Evolutionary conservation across 306 rosid genomes (phyloP).

Genomic region (Betula pendula): DNA sequence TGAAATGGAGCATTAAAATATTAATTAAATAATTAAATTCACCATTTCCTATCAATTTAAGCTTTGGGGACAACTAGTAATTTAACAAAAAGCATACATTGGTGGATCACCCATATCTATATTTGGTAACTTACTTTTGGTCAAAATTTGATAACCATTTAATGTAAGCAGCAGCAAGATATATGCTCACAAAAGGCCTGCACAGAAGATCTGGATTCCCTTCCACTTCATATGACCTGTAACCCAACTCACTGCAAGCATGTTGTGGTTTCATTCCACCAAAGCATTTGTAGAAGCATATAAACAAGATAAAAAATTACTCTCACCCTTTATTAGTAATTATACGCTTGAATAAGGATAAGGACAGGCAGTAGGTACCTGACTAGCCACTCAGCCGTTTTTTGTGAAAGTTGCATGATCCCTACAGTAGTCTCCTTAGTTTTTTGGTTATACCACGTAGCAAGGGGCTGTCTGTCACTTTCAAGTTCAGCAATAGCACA

Average conservation of each 20-base stretch:
- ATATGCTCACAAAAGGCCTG: conserved; percentile 66
- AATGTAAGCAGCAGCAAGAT: conserved; percentile 82
- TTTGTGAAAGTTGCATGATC: conserved; percentile 70
- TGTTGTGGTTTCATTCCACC: conserved; percentile 28
- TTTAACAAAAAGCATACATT: conserved; percentile 5
- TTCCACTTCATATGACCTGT: conserved; percentile 42
- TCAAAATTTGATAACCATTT: conserved; percentile 66
- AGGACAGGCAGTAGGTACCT: conserved; percentile 45
- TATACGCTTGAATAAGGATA: conserved; percentile 16
- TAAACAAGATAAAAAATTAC: conserved; percentile 10
- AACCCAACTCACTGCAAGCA: conserved; percentile 63
- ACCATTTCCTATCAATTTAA: no score
- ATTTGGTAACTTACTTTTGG: conserved; percentile 51
- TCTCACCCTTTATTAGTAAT: background rate
- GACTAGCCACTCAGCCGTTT: conserved; percentile 56
- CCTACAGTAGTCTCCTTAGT: conserved; percentile 55
- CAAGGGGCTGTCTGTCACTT: conserved; percentile 80
- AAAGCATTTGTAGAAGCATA: conserved; percentile 6
- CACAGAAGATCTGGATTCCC: conserved; percentile 41
- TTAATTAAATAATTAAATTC: no score
- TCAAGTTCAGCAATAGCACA: conserved; percentile 85
- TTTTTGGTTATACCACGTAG: conserved; percentile 38
- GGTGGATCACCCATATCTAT: conserved; percentile 1
- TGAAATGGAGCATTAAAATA: no score
- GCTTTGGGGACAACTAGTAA: no score